Percentiles rank a stretch among this genome's conserved stretches.
Conservation (phyloP, 1,139 yeast genomes). For the Waltiozyma solani region DNA sequence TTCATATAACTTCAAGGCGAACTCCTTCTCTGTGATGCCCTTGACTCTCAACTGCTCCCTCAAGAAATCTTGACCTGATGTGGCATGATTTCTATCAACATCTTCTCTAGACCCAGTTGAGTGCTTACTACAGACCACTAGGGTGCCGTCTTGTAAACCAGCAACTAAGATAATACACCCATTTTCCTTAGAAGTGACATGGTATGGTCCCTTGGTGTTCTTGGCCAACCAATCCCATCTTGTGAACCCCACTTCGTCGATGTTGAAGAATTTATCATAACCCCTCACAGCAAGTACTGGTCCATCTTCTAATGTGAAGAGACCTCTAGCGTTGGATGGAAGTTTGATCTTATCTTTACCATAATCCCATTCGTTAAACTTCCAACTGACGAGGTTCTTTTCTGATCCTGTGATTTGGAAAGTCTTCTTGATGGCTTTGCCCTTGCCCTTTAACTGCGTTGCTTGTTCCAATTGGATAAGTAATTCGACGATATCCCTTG, state of each 20-base stretch:
- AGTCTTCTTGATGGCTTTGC: conserved; percentile 26
- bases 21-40: conserved; percentile 32
- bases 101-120: conserved; percentile 65
- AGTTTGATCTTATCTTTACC: conserved; percentile 41
- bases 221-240: conserved; percentile 34
- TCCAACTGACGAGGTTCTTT: conserved; percentile 45
- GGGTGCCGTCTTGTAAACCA: conserved; percentile 63
- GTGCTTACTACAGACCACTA: conserved; percentile 82
- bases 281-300: conserved; percentile 65
- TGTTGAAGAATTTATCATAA: conserved; percentile 88
- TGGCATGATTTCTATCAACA: conserved; percentile 57
- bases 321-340: conserved; percentile 77
- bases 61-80: conserved; percentile 57
- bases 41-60: conserved; percentile 35
- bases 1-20: conserved; percentile 45
- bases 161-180: conserved; percentile 87
- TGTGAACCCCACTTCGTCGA: conserved; percentile 53
- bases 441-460: conserved; percentile 21
- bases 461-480: conserved; percentile 22
- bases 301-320: conserved; percentile 47
- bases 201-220: conserved; percentile 66
- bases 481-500: conserved; percentile 12
- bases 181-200: conserved; percentile 76
- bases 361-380: conserved; percentile 85
- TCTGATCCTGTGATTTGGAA: conserved; percentile 24